A percentile compares a stretch with the other conserved stretches of the same genome.
phyloP scores from a whole-genome alignment of 2,329 filamentous ascomycete genomes.

The Pseudocercospora vitis region DNA sequence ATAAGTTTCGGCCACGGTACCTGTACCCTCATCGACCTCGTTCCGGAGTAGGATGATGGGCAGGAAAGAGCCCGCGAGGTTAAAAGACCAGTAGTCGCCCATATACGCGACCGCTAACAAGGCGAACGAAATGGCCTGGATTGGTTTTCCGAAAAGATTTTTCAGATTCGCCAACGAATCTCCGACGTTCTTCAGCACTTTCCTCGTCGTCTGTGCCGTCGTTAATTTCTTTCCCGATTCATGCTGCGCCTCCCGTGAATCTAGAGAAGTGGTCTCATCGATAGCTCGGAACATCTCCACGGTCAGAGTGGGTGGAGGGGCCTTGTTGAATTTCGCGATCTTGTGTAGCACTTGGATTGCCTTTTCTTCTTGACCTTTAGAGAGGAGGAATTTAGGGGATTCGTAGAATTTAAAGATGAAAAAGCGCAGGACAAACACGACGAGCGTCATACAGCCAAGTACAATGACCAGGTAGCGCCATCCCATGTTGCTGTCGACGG shows the following conservation, averaged over 20 bases:
- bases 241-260: constrained; percentile 17
- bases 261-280: constrained; percentile 21
- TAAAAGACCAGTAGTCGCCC: constrained; percentile 54
- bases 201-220: constrained; percentile 11
- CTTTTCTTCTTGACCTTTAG: constrained; percentile 53
- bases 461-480: constrained; percentile 49
- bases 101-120: constrained; percentile 55
- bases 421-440: constrained; percentile 54
- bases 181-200: constrained; percentile 23
- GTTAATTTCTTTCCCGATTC: neutral
- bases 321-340: constrained; percentile 47
- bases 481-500: constrained; percentile 44
- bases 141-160: constrained; percentile 46
- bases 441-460: constrained; percentile 41
- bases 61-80: constrained; percentile 50
- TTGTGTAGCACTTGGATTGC: constrained; percentile 50
- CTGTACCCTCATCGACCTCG: constrained; percentile 6
- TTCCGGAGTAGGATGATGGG: constrained; percentile 49
- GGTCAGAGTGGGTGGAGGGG: constrained; percentile 38
- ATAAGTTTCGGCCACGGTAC: constrained; percentile 45
- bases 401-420: constrained; percentile 59
- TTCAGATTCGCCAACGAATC: constrained; percentile 35
- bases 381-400: constrained; percentile 61
- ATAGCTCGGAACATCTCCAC: constrained; percentile 32
- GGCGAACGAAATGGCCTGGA: constrained; percentile 49